Evolutionary conservation across 768 basidiomycete species (phyloP).

Genomic region (Cystobasidium ongulense): DNA sequence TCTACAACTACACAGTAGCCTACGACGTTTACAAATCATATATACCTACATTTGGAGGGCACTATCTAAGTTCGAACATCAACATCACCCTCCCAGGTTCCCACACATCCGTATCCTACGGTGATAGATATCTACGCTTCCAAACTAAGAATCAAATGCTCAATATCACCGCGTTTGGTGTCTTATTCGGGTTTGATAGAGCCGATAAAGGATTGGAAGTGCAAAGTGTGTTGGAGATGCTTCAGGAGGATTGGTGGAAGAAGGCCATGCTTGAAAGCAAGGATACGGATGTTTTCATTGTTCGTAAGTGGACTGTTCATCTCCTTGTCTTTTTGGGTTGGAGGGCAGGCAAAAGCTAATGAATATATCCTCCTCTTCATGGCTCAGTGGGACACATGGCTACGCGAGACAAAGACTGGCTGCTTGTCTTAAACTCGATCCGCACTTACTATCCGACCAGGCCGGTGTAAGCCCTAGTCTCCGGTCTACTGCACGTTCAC

Average conservation of each 20-base stretch:
- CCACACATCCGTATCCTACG: conserved; percentile 46
- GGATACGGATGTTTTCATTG: conserved; percentile 73
- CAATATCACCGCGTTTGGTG: conserved; percentile 69
- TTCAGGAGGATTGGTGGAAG: conserved; percentile 70
- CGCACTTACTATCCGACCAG: conserved; percentile 63
- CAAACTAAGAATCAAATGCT: conserved; percentile 51
- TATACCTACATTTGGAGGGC: conserved; percentile 57
- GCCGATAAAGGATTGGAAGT: conserved; percentile 67
- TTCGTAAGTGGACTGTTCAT: conserved; percentile 50
- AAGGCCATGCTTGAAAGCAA: conserved; percentile 60
- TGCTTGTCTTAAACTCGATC: conserved; percentile 62
- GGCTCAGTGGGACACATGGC: conserved; percentile 60
- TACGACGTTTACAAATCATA: conserved; percentile 55
- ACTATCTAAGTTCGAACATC: conserved; percentile 74
- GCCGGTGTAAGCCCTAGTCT: conserved; percentile 53
- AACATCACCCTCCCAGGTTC: conserved; percentile 61
- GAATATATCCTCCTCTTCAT: background rate
- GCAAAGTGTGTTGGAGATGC: conserved; percentile 63
- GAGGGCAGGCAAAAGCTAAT: background rate
- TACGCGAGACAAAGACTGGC: conserved; percentile 61
- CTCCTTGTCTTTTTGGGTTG: conserved; percentile 57
- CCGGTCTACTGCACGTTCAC: background rate
- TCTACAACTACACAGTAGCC: conserved; percentile 43
- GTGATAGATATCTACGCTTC: conserved; percentile 41
- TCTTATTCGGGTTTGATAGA: conserved; percentile 65